These are phyloP conservation scores for Huiozyma sinensis DNA, from an alignment of 805 yeast species.

Conservation along the genomic window DNA sequence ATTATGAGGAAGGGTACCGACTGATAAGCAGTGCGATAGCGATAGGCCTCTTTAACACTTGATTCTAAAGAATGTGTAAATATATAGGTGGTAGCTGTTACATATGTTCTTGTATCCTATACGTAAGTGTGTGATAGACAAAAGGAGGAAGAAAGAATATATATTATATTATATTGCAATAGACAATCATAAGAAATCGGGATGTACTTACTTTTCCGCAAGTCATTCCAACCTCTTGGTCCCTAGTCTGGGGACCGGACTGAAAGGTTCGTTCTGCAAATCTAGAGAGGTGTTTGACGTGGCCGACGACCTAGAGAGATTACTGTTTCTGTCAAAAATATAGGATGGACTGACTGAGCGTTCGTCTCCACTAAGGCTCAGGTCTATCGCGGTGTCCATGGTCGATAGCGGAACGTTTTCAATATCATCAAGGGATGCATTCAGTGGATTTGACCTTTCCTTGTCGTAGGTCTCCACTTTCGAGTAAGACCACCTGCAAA, in stretches of 20 bases:
- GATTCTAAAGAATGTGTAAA: no score
- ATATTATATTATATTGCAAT: no score
- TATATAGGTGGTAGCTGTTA: no score
- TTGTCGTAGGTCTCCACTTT: constrained; percentile 29
- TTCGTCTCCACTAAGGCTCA: constrained; percentile 1
- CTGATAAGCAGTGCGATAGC: no score
- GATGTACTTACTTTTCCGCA: no score
- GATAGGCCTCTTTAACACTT: no score
- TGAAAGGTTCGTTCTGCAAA: background rate
- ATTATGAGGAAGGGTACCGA: no score
- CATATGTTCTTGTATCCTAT: no score
- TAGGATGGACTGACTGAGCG: constrained; percentile 17
- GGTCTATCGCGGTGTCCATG: background rate
- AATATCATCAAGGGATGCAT: constrained; percentile 20
- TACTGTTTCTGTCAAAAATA: constrained; percentile 26
- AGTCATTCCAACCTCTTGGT: no score
- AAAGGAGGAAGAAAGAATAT: no score
- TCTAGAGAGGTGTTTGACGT: constrained; percentile 29
- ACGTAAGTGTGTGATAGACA: no score
- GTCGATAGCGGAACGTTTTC: constrained; percentile 22
- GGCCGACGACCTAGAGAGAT: constrained; percentile 24
- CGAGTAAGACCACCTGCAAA: constrained; percentile 63
- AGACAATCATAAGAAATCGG: no score
- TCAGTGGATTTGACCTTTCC: constrained; percentile 29
- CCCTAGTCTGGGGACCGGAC: background rate